Base-by-base conservation (phyloP, 108 stramenopile species). In the Stephanodiscus minutulus region DNA sequence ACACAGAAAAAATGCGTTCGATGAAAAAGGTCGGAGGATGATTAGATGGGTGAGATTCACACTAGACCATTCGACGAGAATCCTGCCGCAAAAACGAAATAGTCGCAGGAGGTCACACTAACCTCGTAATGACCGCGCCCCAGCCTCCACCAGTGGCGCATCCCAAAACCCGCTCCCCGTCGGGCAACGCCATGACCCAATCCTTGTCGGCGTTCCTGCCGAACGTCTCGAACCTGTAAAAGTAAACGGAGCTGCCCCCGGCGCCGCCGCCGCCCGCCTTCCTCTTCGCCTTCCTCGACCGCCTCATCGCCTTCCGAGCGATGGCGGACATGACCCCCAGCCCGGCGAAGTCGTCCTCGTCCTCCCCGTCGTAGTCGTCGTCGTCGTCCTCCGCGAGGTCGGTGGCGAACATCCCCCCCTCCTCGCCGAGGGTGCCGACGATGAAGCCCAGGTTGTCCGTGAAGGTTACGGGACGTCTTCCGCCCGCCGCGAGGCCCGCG, bases 141-240 rank as follows among this genome's bases (percentile, higher is more conserved):
- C 91, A 92, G 15, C 90, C 91, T 24, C 62, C 61, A 12, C 94
- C 91, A 12, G 81, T 79, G 22, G 91, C 90, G 74, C 89, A 87
- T 9, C 91, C 94, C 46, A 91, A 27, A 5, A 79, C 94, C 12
- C 85, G 82, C 66, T 95, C 94, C 7, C 91, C 89, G 58, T 84
- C 85, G 10, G 91, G 88, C 36, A 95, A 82, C 22, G 74, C 82
- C 57, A 91, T 53, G 37, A 83, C 85, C 94, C 94, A 95, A 68
- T 92, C 91, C 64, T 92, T 91, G 70, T 89, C 84, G 0, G 80
- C 72, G n/a, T 71, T 58, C 25, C 67, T 70, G 6, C 82, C 90
- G 66, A 95, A 76, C 6, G 87, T 91, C 50, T 91, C 88, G 46
- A 92, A 95, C 55, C 89, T 77, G 65, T 91, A 85, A 68, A 92